Base-by-base conservation (phyloP, 495 filamentous ascomycete genomes). In the Hypoxylon perforatum region DNA sequence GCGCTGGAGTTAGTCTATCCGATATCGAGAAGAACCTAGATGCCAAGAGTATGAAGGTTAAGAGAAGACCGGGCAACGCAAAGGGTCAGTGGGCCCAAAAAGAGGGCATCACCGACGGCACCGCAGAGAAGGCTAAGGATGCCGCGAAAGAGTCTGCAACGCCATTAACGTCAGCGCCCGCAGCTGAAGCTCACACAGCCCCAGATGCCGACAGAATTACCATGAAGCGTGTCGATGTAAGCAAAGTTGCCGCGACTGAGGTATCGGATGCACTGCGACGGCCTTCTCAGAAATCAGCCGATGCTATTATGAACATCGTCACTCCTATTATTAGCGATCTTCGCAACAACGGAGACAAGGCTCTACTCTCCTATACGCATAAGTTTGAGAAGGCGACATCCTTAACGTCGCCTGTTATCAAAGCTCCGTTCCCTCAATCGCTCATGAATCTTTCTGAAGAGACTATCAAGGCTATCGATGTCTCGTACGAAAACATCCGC, bases 381-480 rank as follows among this genome's bases (percentile, higher is more conserved):
- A 94, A 95, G 79, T 99, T 99, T 68, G 95, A 99, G 70, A 96
- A 92, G 78, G 96, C 95, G 1, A 94, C 90, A 0, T 93, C 91
- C 0, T 81, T 99, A 46, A 95, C 87, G 14, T 94, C 93, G 0
- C 92, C 94, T 0, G 93, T 99, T 38, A 80, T 99, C 61, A 86
- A 84, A 54, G 94, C 95, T 0, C 95, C 95, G 0, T 99, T 96
- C 81, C 88, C 92, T 0, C 78, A 88, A 58, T 82, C 87, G 19
- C 76, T 99, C 6, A 98, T 98, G 95, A 83, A 92, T 70, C 80
- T 98, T 22, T 77, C 90, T 1, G 82, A 85, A 0, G 93, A 96
- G 69, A 94, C 92, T 1, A 90, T 90, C 64, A 82, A 91, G 64
- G 95, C 95, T n/a, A 94, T 99, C 61, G 94, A 99, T 71, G 74